Evolutionary conservation across 129 eudicot genomes (phyloP), one percentile per base, ranked within the genome.

Genomic region (Flaveria robusta): DNA sequence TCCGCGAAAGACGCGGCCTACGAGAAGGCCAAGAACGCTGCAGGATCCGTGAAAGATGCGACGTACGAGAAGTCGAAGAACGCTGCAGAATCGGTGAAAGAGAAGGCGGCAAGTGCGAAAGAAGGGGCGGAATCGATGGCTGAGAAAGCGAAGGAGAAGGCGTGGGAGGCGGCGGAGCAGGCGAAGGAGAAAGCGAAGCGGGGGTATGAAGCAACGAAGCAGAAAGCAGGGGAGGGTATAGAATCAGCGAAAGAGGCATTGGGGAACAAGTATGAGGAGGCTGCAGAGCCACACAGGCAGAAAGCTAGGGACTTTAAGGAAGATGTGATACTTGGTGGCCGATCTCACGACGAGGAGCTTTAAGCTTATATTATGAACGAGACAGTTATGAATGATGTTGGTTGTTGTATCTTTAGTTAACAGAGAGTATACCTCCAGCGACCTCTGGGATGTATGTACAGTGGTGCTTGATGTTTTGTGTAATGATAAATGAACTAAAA

Each of bases 131-230:
- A 56, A 71, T 55, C 51, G 3, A 80, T 65, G 18, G 52, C 71
- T 18, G 79, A 72, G 83, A 69, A 22, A 24, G 64, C 64, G 64
- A 56, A 56, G 64, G 16, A 22, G 5, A 66, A 27, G 79, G 78
- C 56, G 0, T 22, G 15, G 31, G 27, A 74, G 51, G 16, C 51
- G 15, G 16, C 74, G 65, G 82, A 69, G 5, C 74, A 87, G 87
- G 89, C 85, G 0, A 64, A 77, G 19, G 86, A 83, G 74, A 84
- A 80, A 14, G 86, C 86, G 1, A 83, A 74, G 41, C 81, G 76
- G n/a, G 97, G 88, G 20, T 85, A 67, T 9, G 90, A 88, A 29
- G 83, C 84, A 0, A 83, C 84, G 0, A 86, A 84, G 80, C 51
- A 29, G 27, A 79, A 85, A 39, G 88, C 87, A 0, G 83, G 84